Percentiles rank a stretch among this genome's conserved stretches.
Evolutionary conservation across 2,329 filamentous ascomycete species (phyloP).

Genomic region (Colletotrichum somersetense): DNA sequence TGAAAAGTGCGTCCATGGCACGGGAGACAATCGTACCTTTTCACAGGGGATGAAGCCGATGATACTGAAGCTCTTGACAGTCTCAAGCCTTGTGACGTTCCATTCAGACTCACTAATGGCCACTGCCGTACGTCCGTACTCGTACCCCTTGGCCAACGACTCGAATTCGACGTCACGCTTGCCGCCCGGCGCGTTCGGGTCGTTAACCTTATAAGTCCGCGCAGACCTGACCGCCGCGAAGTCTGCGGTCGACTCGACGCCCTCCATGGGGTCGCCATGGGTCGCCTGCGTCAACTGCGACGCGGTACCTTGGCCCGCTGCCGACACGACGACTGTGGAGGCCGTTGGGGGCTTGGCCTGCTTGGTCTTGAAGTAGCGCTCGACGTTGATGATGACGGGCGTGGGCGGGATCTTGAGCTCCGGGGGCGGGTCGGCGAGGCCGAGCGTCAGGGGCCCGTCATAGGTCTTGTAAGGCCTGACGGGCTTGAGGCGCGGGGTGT

Average conservation of each 20-base stretch:
- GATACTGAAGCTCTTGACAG: conserved; percentile 79
- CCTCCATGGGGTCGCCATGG: conserved; percentile 62
- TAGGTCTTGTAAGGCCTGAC: conserved; percentile 83
- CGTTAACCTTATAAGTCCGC: conserved; percentile 85
- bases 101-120: conserved; percentile 88
- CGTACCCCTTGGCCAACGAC: conserved; percentile 90
- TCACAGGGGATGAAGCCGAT: conserved; percentile 85
- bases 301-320: conserved; percentile 57
- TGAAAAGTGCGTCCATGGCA: not conserved
- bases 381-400: conserved; percentile 85
- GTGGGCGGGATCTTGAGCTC: conserved; percentile 71
- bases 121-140: conserved; percentile 93
- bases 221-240: conserved; percentile 81
- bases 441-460: conserved; percentile 83
- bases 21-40: conserved; percentile 62
- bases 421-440: conserved; percentile 62
- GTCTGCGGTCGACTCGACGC: conserved; percentile 57
- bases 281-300: conserved; percentile 66
- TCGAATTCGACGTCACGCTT: conserved; percentile 87
- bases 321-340: conserved; percentile 77
- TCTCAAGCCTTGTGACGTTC: conserved; percentile 90
- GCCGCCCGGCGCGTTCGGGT: conserved; percentile 79
- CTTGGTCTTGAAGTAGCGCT: conserved; percentile 91
- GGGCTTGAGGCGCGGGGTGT: conserved; percentile 80
- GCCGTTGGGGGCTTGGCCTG: conserved; percentile 80